Base-by-base conservation (phyloP, 73 alveolate species). In the Paramecium sonneborni region DNA sequence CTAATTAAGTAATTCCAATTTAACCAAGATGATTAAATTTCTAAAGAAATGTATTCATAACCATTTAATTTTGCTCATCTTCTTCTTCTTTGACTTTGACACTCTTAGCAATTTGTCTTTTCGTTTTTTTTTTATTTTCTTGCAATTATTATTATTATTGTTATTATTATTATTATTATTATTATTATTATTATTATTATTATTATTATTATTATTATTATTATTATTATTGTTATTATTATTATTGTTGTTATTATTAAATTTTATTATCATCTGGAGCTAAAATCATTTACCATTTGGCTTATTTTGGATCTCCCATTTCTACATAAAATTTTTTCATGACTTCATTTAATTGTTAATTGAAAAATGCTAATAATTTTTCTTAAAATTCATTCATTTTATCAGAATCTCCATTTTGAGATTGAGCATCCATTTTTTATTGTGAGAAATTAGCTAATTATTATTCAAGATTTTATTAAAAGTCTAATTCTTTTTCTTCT, bases 341-440 rank as follows among this genome's bases (percentile, higher is more conserved):
- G 0, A 79, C 90, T 79, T 79, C 90, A 46, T 79, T 79, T 21
- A 79, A 24, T 43, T 79, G 26, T 24, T 79, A 28, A 79, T 79
- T 79, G 72, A 79, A 79, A 12, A 79, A 79, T 23, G 90, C 72
- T 14, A 79, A 39, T 34, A 79, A 44, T 43, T 79, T 79, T 44
- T 79, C 90, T 79, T 79, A 6, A 12, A 79, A 79, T 43, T 79
- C 90, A 44, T 43, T 46, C 90, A 79, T 79, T 79, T 79, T 79
- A n/a, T 79, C 90, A 43, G 44, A 46, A 34, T 79, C 90, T 1
- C 90, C 90, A 39, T 41, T 79, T 44, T 79, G 15, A 1, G 90
- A 79, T 41, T 32, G 21, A 34, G 72, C 90, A 21, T 79, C 90
- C 14, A 43, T 79, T 44, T 79, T 79, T 24, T 57, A 21, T 34